phyloP scores from a whole-genome alignment of 441 rosid species.

The Melianthus villosus region DNA sequence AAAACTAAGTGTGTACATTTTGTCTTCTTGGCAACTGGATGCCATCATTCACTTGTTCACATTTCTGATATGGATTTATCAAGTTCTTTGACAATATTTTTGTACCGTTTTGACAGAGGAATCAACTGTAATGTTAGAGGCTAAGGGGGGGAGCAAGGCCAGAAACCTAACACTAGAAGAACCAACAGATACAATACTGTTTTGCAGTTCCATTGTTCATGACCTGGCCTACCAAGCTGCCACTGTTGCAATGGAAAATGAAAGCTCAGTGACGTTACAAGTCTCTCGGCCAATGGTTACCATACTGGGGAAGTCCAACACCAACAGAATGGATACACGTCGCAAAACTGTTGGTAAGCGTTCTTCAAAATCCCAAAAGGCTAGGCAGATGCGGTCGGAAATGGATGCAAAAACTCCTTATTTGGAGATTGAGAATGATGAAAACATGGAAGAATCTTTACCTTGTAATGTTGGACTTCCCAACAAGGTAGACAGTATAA shows the following conservation, averaged over 20 bases:
- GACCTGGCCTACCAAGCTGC: conserved; percentile 77
- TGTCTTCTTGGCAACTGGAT: not conserved
- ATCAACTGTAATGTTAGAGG: conserved; percentile 53
- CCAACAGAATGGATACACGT: conserved; percentile 32
- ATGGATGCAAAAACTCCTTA: conserved; percentile 25
- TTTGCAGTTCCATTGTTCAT: conserved; percentile 91
- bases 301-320: conserved; percentile 44
- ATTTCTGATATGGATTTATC: conserved; percentile 4
- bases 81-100: conserved; percentile 14
- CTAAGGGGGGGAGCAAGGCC: conserved; percentile 36
- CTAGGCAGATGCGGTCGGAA: conserved; percentile 36
- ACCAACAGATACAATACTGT: conserved; percentile 80
- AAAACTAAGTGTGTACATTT: not conserved
- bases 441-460: conserved; percentile 43
- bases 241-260: conserved; percentile 55
- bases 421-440: conserved; percentile 46
- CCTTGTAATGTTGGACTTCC: conserved; percentile 47
- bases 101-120: conserved; percentile 36
- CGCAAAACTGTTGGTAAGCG: conserved; percentile 36
- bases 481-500: conserved; percentile 29
- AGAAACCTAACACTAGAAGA: conserved; percentile 93
- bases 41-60: not conserved
- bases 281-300: conserved; percentile 56
- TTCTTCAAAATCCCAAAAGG: conserved; percentile 37
- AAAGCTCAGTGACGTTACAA: conserved; percentile 29